Evolutionary conservation across 306 rosid genomes (phyloP), one percentile per base, ranked within the genome.

Genomic region (Fragaria nilgerrensis): DNA sequence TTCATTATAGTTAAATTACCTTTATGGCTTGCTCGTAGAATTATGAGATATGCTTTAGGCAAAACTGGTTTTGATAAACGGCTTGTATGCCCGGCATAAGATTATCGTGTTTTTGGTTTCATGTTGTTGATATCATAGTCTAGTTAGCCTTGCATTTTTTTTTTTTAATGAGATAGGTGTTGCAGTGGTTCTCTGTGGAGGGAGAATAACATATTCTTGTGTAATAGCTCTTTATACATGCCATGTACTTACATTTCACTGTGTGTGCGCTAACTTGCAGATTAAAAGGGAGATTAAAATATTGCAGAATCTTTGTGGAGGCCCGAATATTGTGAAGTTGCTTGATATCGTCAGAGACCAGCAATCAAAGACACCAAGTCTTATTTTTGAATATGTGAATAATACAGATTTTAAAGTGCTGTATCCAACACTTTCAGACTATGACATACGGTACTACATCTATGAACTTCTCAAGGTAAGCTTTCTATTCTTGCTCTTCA

Each of bases 231-330:
- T 41, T 58, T 65, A 2, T 32, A 22, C 70, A 39, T 44, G 45
- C 15, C 2, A 41, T 43, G 66, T 27, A 20, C 71, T 80, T 49
- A 58, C 48, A 25, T 41, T 48, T 56, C 59, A 22, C 73, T 75
- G 75, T 70, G 43, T 63, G 75, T 70, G 43, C 58, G 49, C 1
- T 29, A 78, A 17, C 80, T 32, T 81, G 87, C 96, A 93, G 97
- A 93, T 93, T 83, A 93, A 93, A 89, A 93, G 97, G 90, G 97
- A 93, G 84, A 93, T 93, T 73, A 93, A 93, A 81, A 93, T 93
- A 82, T 84, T 93, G 73, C 97, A 93, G 88, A 93, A 93, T 88
- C 96, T 93, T 56, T 93, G 97, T 39, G 97, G 96, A 65, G 97
- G 97, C 44, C 97, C 97, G 2, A 93, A 93, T 88, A 81, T 93